Base-by-base conservation (phyloP, 495 filamentous ascomycete species). In the Lentithecium fluviatile region DNA sequence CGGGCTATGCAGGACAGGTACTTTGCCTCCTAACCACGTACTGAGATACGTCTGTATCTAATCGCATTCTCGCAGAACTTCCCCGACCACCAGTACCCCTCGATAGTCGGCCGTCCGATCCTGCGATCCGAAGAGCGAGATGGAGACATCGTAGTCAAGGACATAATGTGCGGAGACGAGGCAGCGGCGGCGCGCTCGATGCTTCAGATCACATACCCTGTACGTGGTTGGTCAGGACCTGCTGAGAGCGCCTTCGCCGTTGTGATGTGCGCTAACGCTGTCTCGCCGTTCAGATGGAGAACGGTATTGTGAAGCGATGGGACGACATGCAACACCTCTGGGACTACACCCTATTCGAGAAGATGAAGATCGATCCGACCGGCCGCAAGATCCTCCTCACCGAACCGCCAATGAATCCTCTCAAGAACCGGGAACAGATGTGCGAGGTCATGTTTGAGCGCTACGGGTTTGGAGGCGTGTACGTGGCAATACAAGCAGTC, bases 101-200 rank as follows among this genome's bases (percentile, higher is more conserved):
- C 92, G 68, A 97, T 97, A 77, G 91, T 99, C 78, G 94, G 94
- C 73, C 89, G 95, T 67, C 94, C 94, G 48, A 97, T 99, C 75
- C 81, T 99, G 69, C 91, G 94, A 74, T 88, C 91, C 66, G 94
- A 99, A 78, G 94, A 99, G 75, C 82, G 85, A 70, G 75, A 79
- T 68, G 85, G 62, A 58, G 86, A 88, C 70, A 82, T 89, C 65
- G 80, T 92, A 62, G 89, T 99, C 72, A 97, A 97, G 82, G 94
- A 99, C 80, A 97, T 99, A 70, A 99, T 99, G 94, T 96, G 91
- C 79, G 94, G 94, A 66, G 95, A 99, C 78, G 94, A 99, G 78
- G 94, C 94, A 25, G 91, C 94, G 11, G 91, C 90, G 25, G 94
- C 93, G 62, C 84, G 94, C 65, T 93, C 89, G 56, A 95, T 96